These are phyloP conservation scores for Colletotrichum limetticola DNA, from an alignment of 2,329 filamentous ascomycete genomes.

Conservation along the genomic window DNA sequence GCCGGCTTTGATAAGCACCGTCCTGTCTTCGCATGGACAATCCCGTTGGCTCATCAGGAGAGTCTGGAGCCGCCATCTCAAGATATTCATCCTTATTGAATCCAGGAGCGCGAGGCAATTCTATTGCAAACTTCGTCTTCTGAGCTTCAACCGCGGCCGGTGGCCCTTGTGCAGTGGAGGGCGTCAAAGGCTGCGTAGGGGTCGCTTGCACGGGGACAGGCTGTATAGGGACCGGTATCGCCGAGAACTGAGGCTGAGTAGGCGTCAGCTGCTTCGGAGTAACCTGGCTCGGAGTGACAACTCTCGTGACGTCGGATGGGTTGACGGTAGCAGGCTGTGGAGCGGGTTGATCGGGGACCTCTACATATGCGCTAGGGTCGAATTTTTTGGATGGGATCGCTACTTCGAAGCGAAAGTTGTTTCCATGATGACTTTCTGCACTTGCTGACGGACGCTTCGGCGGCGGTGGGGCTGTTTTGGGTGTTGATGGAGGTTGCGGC, in stretches of 20 bases:
- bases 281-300: neutral
- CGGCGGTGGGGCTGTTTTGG: constrained; percentile 27
- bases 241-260: neutral
- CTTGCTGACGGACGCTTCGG: constrained; percentile 35
- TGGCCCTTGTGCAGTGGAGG: neutral
- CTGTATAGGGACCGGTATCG: neutral
- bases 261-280: constrained; percentile 2
- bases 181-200: neutral
- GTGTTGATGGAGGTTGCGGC: constrained; percentile 32
- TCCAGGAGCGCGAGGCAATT: constrained; percentile 51
- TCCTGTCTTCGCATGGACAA: constrained; percentile 63
- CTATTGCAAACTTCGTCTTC: constrained; percentile 53
- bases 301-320: constrained; percentile 5
- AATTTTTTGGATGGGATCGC: constrained; percentile 58
- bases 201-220: neutral
- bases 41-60: constrained; percentile 57
- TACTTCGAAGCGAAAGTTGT: constrained; percentile 57
- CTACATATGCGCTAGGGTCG: constrained; percentile 50
- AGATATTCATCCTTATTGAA: constrained; percentile 66
- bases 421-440: constrained; percentile 46
- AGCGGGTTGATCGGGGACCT: constrained; percentile 41
- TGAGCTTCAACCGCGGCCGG: neutral
- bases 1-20: constrained; percentile 53
- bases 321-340: constrained; percentile 33
- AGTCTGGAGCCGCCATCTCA: constrained; percentile 53